phyloP scores from a whole-genome alignment of 2,329 filamentous ascomycete genomes.

The Fusarium haematococcum region DNA sequence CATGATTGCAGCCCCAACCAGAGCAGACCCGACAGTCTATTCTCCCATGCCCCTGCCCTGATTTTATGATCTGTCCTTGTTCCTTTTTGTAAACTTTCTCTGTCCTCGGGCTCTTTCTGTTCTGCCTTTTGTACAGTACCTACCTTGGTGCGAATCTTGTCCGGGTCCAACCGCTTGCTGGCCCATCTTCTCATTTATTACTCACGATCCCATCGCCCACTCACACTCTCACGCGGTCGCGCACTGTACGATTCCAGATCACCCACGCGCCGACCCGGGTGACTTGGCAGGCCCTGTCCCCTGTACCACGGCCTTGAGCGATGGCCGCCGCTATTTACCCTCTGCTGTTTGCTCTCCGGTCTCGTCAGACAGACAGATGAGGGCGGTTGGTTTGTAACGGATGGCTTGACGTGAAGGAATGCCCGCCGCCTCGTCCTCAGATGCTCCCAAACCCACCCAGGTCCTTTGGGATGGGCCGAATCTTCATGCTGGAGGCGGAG shows the following conservation, averaged over 20 bases:
- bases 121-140: neutral
- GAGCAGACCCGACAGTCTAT: neutral
- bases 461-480: neutral
- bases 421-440: neutral
- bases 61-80: neutral
- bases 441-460: neutral
- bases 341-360: constrained; percentile 1
- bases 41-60: neutral
- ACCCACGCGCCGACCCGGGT: constrained; percentile 38
- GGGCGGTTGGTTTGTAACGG: neutral
- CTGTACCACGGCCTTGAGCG: constrained; percentile 35
- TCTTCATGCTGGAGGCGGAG: neutral
- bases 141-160: neutral
- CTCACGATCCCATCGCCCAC: constrained; percentile 37
- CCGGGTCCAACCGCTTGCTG: constrained; percentile 10
- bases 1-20: constrained; percentile 21
- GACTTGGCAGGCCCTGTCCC: constrained; percentile 42
- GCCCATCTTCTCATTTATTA: constrained; percentile 29
- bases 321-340: constrained; percentile 6
- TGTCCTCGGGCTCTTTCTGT: neutral
- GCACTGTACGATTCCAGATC: constrained; percentile 42
- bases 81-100: neutral
- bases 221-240: constrained; percentile 27
- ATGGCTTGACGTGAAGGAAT: constrained; percentile 6
- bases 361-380: neutral